These are phyloP conservation scores for Truncatella angustata DNA, from an alignment of 2,329 filamentous ascomycete species.

Conservation along the genomic window DNA sequence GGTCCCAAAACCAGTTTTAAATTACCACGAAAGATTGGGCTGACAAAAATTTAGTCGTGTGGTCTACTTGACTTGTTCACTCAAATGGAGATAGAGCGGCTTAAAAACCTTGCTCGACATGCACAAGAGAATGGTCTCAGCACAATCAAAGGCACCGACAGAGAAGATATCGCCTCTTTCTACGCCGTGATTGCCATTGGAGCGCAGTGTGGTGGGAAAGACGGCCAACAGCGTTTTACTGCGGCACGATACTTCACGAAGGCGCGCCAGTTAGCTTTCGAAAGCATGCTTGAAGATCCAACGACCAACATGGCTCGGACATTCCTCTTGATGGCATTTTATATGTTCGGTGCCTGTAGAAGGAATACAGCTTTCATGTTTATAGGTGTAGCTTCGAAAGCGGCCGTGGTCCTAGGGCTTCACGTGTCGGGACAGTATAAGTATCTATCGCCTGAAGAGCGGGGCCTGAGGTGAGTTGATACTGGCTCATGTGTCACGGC, in stretches of 20 bases:
- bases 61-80: conserved; percentile 18
- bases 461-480: conserved; percentile 1
- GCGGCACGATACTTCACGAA: conserved; percentile 43
- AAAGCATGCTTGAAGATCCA: conserved; percentile 51
- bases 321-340: conserved; percentile 57
- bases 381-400: conserved; percentile 55
- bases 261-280: conserved; percentile 46
- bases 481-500: neutral
- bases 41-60: conserved; percentile 4
- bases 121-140: conserved; percentile 3
- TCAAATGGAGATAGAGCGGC: conserved; percentile 8
- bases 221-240: conserved; percentile 25
- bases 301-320: conserved; percentile 49
- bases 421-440: conserved; percentile 8
- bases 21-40: neutral
- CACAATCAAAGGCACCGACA: conserved; percentile 12
- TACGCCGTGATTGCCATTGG: conserved; percentile 53
- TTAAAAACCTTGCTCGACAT: conserved; percentile 10
- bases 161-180: conserved; percentile 28
- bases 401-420: conserved; percentile 55
- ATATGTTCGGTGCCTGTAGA: conserved; percentile 57
- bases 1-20: neutral
- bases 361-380: conserved; percentile 64
- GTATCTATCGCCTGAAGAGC: conserved; percentile 1
- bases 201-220: conserved; percentile 40